Conservation (phyloP, 257 asterid species). For the Solanum pinnatisectum region DNA sequence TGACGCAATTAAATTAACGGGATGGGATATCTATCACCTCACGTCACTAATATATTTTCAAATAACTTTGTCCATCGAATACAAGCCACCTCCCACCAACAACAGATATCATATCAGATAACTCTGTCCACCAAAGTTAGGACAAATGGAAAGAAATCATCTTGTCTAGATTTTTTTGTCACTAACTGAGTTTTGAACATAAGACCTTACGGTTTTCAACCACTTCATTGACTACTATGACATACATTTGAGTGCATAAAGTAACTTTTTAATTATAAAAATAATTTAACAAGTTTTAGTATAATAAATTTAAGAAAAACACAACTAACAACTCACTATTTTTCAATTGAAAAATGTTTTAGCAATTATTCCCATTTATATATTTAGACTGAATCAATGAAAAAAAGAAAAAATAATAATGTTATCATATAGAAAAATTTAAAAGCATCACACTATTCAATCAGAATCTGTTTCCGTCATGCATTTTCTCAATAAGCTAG, state of each 20-base stretch:
- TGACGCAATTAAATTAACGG: no score
- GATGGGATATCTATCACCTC: no score
- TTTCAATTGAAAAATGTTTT: background rate
- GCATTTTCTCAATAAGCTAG: background rate
- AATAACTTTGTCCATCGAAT: no score
- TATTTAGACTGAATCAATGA: background rate
- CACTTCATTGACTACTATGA: background rate
- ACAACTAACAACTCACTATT: background rate
- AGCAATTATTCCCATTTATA: background rate
- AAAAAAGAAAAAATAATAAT: no score
- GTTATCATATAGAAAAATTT: background rate
- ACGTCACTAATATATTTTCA: background rate
- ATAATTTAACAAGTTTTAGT: no score
- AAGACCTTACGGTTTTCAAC: no score
- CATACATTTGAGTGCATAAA: no score
- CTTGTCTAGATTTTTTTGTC: background rate
- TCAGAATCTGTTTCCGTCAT: no score
- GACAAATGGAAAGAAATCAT: no score
- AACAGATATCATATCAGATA: rapidly evolving
- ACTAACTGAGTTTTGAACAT: no score
- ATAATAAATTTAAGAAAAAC: background rate
- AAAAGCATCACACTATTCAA: background rate
- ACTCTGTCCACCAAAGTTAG: no score
- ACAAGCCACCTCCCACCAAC: rapidly evolving
- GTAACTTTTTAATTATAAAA: no score